A percentile compares a stretch with the other conserved stretches of the same genome.
These are phyloP conservation scores for Tricholoma matsutake DNA, from an alignment of 768 basidiomycete species.

Conservation along the genomic window DNA sequence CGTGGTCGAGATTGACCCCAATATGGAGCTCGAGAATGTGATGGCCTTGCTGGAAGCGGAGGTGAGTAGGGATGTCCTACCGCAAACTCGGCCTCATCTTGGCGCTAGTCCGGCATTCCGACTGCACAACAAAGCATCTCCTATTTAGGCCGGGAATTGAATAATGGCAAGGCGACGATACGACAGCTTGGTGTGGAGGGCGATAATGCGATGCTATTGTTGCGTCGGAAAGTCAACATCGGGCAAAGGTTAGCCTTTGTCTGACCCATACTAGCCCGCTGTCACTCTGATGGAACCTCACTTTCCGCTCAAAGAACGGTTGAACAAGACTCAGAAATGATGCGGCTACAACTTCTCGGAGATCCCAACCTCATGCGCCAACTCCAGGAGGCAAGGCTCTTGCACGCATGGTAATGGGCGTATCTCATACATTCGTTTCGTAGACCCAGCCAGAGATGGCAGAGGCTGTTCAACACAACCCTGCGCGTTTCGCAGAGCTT, in stretches of 20 bases:
- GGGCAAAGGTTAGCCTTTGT: slow-evolving; percentile 37
- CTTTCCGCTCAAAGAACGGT: slow-evolving; percentile 42
- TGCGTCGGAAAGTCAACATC: slow-evolving; percentile 57
- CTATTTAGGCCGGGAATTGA: slow-evolving; percentile 63
- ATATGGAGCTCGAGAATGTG: slow-evolving; percentile 90
- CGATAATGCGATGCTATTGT: slow-evolving; percentile 60
- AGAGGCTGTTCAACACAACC: slow-evolving; percentile 62
- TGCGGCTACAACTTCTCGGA: slow-evolving; percentile 84
- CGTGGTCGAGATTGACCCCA: slow-evolving; percentile 79
- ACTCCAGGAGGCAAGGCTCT: slow-evolving; percentile 54
- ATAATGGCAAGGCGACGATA: slow-evolving; percentile 66
- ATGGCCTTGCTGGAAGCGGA: slow-evolving; percentile 94
- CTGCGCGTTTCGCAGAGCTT: slow-evolving; percentile 72
- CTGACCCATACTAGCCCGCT: background rate
- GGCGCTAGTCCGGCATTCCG: slow-evolving; percentile 68
- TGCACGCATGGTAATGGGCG: background rate
- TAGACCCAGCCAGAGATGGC: slow-evolving; percentile 84
- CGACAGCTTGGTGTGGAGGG: slow-evolving; percentile 55
- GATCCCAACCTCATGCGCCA: slow-evolving; percentile 78
- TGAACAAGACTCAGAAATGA: slow-evolving; percentile 86
- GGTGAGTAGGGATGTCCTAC: slow-evolving; percentile 46
- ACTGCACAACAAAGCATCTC: slow-evolving; percentile 70
- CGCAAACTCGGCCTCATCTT: background rate
- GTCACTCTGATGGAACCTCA: background rate
- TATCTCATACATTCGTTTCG: background rate